Base-by-base conservation (phyloP, 805 yeast genomes). In the Yamadazyma insecticola region DNA sequence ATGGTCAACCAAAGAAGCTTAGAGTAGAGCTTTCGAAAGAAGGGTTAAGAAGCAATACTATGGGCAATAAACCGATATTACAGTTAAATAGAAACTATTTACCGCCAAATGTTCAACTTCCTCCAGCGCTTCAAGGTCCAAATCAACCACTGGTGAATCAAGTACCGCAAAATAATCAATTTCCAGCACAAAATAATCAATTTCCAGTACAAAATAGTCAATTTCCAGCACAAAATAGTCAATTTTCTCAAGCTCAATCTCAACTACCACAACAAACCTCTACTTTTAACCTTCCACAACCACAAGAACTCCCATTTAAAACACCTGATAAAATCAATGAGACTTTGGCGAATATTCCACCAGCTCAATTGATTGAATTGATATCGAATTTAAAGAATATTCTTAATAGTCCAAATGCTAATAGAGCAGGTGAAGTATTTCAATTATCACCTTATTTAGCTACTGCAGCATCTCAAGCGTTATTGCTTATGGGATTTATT, bases 401-500 rank as follows among this genome's bases (percentile, higher is more conserved):
- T 5, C 58, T 79, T 20, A 62, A 61, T 22, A 71, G 76, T 26
- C 71, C 76, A 5, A 67, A 70, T 35, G 63, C 74, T 22, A 45
- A 53, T 21, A 53, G 81, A 39, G 78, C 78, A 14, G 64, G 71
- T 33, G 71, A 70, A 36, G 63, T 81, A 35, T 63, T 76, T 44
- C 65, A 63, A 33, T 58, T 72, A 44, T 58, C 76, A 41, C 78
- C 78, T 12, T 57, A 76, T 28, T 57, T 82, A 24, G 81, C 88
- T 3, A 60, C 76, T 2, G 70, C 84, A 1, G 78, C 85, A 1
- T 76, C 89, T 0, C 92, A 83, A 50, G 83, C 88, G 2, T 60
- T 83, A 39, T 57, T 83, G 13, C 63, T 81, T 28, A 82, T 83
- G 89, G 94, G 92, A 1, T 67, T 83, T 25, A 74, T 83, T 14